Percentiles rank a stretch among this genome's conserved stretches.
Evolutionary conservation across 2,329 filamentous ascomycete species (phyloP).

Genomic region (Stemphylium beticola): DNA sequence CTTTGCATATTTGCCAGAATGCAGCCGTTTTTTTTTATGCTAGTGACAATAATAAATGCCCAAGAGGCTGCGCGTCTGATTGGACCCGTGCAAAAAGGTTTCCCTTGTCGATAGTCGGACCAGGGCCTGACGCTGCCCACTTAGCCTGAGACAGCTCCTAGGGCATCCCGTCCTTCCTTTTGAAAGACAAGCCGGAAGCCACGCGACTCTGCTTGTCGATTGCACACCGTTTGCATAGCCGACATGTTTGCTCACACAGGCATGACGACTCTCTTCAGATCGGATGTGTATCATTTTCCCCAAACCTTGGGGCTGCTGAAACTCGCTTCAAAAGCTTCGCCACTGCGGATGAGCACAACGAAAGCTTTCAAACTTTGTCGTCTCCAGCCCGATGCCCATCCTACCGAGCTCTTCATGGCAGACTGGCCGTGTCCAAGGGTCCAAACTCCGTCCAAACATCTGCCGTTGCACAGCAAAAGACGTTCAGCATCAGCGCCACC

Average conservation of each 20-base stretch:
- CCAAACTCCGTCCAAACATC: conserved; percentile 1
- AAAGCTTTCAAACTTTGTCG: background rate
- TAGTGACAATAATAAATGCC: conserved; percentile 43
- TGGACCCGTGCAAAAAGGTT: conserved; percentile 17
- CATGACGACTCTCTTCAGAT: background rate
- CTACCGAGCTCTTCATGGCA: background rate
- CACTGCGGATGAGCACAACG: background rate
- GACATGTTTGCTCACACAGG: conserved; percentile 8
- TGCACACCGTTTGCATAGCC: conserved; percentile 2
- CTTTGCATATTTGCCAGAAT: conserved; percentile 32
- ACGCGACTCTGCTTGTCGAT: conserved; percentile 12
- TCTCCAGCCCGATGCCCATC: conserved; percentile 10
- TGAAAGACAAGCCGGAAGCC: conserved; percentile 18
- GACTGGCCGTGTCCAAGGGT: conserved; percentile 6
- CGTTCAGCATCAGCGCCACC: conserved; percentile 3
- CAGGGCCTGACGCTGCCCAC: conserved; percentile 8
- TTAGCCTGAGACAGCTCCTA: conserved; percentile 36
- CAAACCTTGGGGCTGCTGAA: background rate
- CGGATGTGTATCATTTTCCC: background rate
- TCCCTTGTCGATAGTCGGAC: conserved; percentile 22
- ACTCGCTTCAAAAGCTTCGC: background rate
- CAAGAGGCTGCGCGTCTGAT: conserved; percentile 24
- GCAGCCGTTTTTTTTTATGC: conserved; percentile 23
- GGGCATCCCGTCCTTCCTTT: conserved; percentile 21
- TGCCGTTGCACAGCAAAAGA: background rate